A percentile compares a stretch with the other conserved stretches of the same genome.
Evolutionary conservation across 495 filamentous ascomycete genomes (phyloP).

Genomic region (Penicillium waksmanii): DNA sequence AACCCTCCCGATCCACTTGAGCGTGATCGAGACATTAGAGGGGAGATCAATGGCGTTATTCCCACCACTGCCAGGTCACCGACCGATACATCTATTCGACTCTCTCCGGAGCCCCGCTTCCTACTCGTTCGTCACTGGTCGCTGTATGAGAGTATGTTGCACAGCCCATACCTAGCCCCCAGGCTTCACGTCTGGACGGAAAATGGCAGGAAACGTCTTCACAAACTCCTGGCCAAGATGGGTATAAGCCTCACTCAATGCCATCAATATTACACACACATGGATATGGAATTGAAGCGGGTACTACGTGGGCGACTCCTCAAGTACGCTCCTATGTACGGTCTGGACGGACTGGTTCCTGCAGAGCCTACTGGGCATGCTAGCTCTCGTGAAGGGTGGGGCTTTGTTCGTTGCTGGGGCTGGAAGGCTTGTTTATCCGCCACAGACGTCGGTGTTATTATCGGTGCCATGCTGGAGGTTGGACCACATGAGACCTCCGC

Average conservation of each 20-base stretch:
- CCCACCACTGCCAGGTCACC: slow-evolving; percentile 86
- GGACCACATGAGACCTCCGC: slow-evolving; percentile 53
- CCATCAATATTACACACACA: slow-evolving; percentile 93
- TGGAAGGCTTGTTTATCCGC: slow-evolving; percentile 95
- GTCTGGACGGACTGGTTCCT: slow-evolving; percentile 89
- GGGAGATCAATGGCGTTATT: slow-evolving; percentile 73
- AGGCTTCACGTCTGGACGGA: slow-evolving; percentile 95
- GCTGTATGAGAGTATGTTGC: slow-evolving; percentile 96
- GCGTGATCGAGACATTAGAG: slow-evolving; percentile 52
- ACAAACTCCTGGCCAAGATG: slow-evolving; percentile 97
- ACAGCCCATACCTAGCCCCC: slow-evolving; percentile 93
- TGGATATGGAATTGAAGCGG: slow-evolving; percentile 97
- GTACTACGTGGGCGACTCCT: slow-evolving; percentile 82
- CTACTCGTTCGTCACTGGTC: slow-evolving; percentile 95
- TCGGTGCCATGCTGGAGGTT: slow-evolving; percentile 91
- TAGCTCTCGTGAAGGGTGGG: slow-evolving; percentile 79
- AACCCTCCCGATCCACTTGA: slow-evolving; percentile 79
- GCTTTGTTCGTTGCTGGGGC: slow-evolving; percentile 96
- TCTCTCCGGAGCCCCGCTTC: slow-evolving; percentile 94
- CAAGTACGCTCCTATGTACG: slow-evolving; percentile 88
- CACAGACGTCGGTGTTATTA: slow-evolving; percentile 85
- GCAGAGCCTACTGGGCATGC: slow-evolving; percentile 56
- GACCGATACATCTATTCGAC: slow-evolving; percentile 86
- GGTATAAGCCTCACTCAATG: slow-evolving; percentile 92
- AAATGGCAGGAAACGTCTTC: slow-evolving; percentile 81